A percentile compares a stretch with the other conserved stretches of the same genome.
These are phyloP conservation scores for Scleroderma bovista DNA, from an alignment of 768 basidiomycete species.

Conservation along the genomic window DNA sequence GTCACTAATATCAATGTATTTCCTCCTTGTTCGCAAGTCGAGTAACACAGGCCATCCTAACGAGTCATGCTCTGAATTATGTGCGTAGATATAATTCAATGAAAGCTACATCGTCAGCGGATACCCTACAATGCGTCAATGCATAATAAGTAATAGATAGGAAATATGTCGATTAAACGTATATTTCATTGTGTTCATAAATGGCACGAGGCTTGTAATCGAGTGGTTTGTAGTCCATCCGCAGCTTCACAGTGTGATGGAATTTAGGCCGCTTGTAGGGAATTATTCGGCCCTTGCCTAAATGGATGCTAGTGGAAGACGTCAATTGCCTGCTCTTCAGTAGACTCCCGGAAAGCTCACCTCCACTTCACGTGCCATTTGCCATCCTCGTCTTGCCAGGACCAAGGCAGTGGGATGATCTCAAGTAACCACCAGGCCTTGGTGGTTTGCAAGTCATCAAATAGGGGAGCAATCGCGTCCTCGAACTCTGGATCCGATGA, in stretches of 20 bases:
- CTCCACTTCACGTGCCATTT: constrained; percentile 49
- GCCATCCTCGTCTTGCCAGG: constrained; percentile 52
- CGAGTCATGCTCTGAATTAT: no score
- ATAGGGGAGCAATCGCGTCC: constrained; percentile 43
- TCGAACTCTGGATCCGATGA: constrained; percentile 9
- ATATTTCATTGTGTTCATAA: constrained; percentile 43
- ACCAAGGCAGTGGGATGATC: constrained; percentile 47
- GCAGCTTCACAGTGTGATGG: constrained; percentile 57
- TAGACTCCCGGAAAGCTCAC: constrained; percentile 35
- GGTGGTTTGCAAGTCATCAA: constrained; percentile 44
- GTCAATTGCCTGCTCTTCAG: background rate
- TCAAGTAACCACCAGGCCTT: constrained; percentile 71
- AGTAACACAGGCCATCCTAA: no score
- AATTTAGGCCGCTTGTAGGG: constrained; percentile 44
- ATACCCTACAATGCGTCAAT: no score
- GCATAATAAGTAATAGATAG: no score
- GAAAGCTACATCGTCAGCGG: no score
- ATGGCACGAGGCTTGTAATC: constrained; percentile 56
- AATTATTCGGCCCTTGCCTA: constrained; percentile 55
- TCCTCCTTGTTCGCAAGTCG: no score
- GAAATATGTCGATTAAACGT: constrained; percentile 31
- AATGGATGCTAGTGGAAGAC: constrained; percentile 28
- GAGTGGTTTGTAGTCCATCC: constrained; percentile 43
- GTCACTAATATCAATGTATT: no score
- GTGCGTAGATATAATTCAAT: no score